Evolutionary conservation across 1,139 yeast species (phyloP), one percentile per base, ranked within the genome.

Genomic region (Sugiyamaella japonica): DNA sequence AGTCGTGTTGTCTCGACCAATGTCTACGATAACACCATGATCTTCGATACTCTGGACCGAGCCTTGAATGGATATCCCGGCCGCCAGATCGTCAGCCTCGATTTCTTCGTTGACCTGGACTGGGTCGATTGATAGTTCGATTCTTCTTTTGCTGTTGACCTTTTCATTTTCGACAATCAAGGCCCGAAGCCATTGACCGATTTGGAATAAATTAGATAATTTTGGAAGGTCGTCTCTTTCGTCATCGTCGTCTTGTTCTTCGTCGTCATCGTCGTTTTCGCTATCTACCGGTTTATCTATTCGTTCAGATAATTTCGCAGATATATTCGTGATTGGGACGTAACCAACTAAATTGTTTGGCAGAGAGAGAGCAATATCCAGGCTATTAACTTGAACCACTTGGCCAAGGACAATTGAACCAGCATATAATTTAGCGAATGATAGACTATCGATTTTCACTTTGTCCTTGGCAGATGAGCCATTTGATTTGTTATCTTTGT

Each of bases 111-210:
- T 95, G 9, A 87, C 89, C 42, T 73, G 72, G 47, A 80, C 76
- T 4, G 98, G 97, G 66, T 89, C 96, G 48, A 89, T 76, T 10
- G 89, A 77, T 48, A 93, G 76, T 61, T 84, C 85, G 44, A 93
- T 80, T 67, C 86, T 82, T 69, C 84, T 86, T 58, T 74, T 76
- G 12, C 58, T 63, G 34, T 59, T 57, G 17, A 65, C 61, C 10
- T 62, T 56, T 25, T 71, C 68, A 15, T 68, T 61, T 43, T 79
- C 79, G 7, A 79, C 78, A 7, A 91, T 90, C 54, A 79, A 74
- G 28, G 95, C 96, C 63, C 95, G 82, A 48, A 93, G 73, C 90
- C 95, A 93, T 70, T 89, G 95, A 10, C 98, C 98, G 42, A 81
- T 64, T 48, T 71, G 68, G 73, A 91, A 90, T 53, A 82, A 69